Base-by-base conservation (phyloP, 2,329 filamentous ascomycete species). In the Calonectria fujianensis region DNA sequence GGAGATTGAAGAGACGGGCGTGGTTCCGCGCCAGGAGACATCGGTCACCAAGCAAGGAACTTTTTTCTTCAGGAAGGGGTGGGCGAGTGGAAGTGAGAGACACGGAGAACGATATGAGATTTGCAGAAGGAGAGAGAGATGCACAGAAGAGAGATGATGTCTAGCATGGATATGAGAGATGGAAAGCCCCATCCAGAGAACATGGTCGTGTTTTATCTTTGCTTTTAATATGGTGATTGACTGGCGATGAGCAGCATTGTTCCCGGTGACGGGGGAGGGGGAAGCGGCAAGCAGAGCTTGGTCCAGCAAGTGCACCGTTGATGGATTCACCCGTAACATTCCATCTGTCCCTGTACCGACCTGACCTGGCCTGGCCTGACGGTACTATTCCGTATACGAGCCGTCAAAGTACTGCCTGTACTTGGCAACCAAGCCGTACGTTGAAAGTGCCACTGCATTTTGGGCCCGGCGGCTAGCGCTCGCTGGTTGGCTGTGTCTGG, bases 1-100 rank as follows among this genome's bases (percentile, higher is more conserved):
- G 70, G 70, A 70, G 66, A 66, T 73, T 61, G 39, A 65, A 59
- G 24, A 41, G 54, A 68, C 65, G 78, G 74, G 72, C 61, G 66
- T 75, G 76, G 70, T 75, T 75, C 76, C 73, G 78, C 68, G 64
- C 71, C 71, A 57, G 67, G 59, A 68, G 41, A n/a, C 61, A 45
- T 29, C 68, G 37, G 32, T 39, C 48, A 70, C 66, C 59, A 39
- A 45, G 27, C 48, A 37, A 67, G 51, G 70, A 54, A 39, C 37
- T 35, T 68, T 67, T 39, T 50, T n/a, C 57, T 48, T 45, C 66
- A 59, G 39, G 63, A 54, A 64, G 51, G 52, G 64, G 57, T 59
- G 32, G 48, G 32, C 14, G 54, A 27, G 65, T 48, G 45, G n/a
- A 48, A 48, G 45, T 48, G 45, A 48, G 35, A 51, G 27, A 45